phyloP scores from a whole-genome alignment of 805 yeast genomes.

The Sugiyamaella chiloensis region DNA sequence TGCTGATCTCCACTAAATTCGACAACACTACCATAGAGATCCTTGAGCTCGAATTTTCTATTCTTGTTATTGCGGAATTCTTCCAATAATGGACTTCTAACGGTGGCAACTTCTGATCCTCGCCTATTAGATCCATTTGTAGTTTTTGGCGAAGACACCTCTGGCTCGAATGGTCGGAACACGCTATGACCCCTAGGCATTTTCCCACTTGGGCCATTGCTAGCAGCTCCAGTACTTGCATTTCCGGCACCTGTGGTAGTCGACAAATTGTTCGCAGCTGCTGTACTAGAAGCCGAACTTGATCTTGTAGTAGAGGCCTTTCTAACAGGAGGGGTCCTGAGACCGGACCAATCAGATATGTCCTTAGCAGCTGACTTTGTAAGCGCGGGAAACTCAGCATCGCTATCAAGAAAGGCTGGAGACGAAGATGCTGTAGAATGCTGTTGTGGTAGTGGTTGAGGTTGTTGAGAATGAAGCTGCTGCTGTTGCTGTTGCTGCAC shows the following conservation, averaged over 20 bases:
- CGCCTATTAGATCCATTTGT: conserved; percentile 4
- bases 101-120: background rate
- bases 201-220: no score
- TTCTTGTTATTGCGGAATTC: conserved; percentile 70
- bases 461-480: no score
- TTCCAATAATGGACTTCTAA: conserved; percentile 60
- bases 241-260: background rate
- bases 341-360: conserved; percentile 2
- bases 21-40: conserved; percentile 79
- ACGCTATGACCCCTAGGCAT: background rate
- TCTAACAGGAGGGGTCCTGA: conserved; percentile 14
- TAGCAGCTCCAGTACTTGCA: conserved; percentile 3
- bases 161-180: background rate
- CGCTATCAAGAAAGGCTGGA: background rate
- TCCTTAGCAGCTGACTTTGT: background rate
- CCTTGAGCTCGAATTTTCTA: conserved; percentile 62
- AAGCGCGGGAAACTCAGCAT: background rate
- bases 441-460: no score
- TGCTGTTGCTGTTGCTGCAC: no score
- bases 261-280: background rate
- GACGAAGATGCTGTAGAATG: no score
- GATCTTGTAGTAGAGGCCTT: background rate
- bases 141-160: no score
- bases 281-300: background rate
- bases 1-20: conserved; percentile 96